These are phyloP conservation scores for Neohortaea acidophila DNA, from an alignment of 495 filamentous ascomycete species.

Conservation along the genomic window DNA sequence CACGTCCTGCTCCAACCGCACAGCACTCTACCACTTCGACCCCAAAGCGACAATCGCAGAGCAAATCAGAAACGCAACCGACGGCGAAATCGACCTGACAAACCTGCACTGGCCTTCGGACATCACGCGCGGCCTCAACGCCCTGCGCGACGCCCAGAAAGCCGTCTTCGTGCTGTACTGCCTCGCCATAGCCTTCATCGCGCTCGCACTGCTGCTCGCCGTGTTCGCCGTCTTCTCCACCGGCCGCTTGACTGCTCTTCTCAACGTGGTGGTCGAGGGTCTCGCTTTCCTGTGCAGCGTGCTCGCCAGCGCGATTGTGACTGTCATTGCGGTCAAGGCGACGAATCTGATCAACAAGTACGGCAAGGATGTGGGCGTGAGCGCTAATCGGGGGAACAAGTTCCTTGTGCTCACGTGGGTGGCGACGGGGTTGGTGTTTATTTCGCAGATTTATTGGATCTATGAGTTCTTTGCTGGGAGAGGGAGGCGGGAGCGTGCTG, in stretches of 20 bases:
- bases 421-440: constrained; percentile 34
- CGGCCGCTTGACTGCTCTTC: constrained; percentile 26
- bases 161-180: constrained; percentile 51
- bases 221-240: constrained; percentile 29
- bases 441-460: constrained; percentile 30
- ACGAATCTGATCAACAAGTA: constrained; percentile 42
- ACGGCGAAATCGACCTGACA: constrained; percentile 40
- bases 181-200: constrained; percentile 43
- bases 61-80: constrained; percentile 32
- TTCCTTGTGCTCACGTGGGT: constrained; percentile 50
- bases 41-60: constrained; percentile 39
- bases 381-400: constrained; percentile 37
- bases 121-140: constrained; percentile 44
- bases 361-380: constrained; percentile 38
- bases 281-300: constrained; percentile 33
- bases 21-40: constrained; percentile 43
- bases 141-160: constrained; percentile 27
- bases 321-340: constrained; percentile 42
- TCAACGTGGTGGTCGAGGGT: constrained; percentile 32
- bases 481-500: no score
- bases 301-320: constrained; percentile 51
- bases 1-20: constrained; percentile 45
- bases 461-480: constrained; percentile 18
- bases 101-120: constrained; percentile 47
- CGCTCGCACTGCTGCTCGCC: constrained; percentile 38